Evolutionary conservation across 1,284 basidiomycete genomes (phyloP).

Genomic region (Anthracocystis walkeri): DNA sequence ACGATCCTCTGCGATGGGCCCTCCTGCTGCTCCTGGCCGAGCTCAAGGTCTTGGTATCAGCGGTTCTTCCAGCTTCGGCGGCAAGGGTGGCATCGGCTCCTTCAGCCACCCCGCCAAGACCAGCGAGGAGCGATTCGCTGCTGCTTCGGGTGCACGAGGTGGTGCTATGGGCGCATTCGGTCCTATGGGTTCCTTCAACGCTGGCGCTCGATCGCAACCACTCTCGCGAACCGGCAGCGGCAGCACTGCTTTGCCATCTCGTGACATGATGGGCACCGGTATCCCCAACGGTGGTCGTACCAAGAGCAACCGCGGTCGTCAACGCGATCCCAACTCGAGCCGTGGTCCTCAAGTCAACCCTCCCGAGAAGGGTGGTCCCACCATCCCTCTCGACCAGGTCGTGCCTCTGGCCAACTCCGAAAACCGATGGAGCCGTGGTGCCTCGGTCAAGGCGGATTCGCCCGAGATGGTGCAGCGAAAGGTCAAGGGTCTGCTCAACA

Average conservation of each 20-base stretch:
- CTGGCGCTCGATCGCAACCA: slow-evolving; percentile 63
- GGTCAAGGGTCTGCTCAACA: slow-evolving; percentile 93
- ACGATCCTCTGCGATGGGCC: slow-evolving; percentile 61
- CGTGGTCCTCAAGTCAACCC: slow-evolving; percentile 65
- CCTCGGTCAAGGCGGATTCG: slow-evolving; percentile 73
- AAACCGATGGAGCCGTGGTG: slow-evolving; percentile 79
- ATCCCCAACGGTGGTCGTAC: slow-evolving; percentile 64
- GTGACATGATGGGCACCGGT: slow-evolving; percentile 69
- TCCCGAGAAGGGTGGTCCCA: slow-evolving; percentile 69
- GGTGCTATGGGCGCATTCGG: slow-evolving; percentile 62
- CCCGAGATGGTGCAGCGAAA: slow-evolving; percentile 90
- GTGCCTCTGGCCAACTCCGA: slow-evolving; percentile 81
- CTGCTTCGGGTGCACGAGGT: slow-evolving; percentile 49
- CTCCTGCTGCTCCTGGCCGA: slow-evolving; percentile 57
- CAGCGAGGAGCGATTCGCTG: slow-evolving; percentile 68
- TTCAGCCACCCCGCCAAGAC: slow-evolving; percentile 63
- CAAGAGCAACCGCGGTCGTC: slow-evolving; percentile 65
- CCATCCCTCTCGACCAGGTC: slow-evolving; percentile 73
- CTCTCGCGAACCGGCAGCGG: slow-evolving; percentile 67
- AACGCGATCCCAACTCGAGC: slow-evolving; percentile 61
- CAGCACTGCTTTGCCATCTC: slow-evolving; percentile 64
- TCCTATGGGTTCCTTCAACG: slow-evolving; percentile 65
- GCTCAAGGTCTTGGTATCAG: slow-evolving; percentile 61
- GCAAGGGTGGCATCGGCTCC: slow-evolving; percentile 61
- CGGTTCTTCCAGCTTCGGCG: slow-evolving; percentile 57